Evolutionary conservation across 305 asterid species (phyloP).

Genomic region (Fraxinus dipetala): DNA sequence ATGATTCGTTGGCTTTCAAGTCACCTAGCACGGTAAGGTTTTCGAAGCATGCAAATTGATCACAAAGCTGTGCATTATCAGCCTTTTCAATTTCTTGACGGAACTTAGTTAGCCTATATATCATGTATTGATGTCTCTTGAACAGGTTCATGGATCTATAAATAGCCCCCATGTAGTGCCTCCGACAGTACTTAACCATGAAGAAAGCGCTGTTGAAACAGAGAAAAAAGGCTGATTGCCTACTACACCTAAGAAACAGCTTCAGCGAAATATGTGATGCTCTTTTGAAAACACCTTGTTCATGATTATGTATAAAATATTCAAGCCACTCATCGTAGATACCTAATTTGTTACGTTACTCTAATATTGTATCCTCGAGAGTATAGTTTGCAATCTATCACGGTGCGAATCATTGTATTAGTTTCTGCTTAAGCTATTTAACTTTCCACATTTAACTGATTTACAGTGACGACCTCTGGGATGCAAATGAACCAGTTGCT

Average conservation of each 20-base stretch:
- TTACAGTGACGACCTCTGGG: not conserved
- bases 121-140: not conserved
- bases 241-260: not conserved
- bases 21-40: constrained; percentile 41
- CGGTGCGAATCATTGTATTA: not conserved
- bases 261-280: not conserved
- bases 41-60: not conserved
- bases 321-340: not conserved
- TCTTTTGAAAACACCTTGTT: not conserved
- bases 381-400: not conserved
- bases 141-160: not conserved
- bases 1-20: constrained; percentile 30
- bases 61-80: not conserved
- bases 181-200: not conserved
- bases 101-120: not conserved
- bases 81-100: not conserved
- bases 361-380: not conserved
- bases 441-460: not conserved
- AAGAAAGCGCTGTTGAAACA: not conserved
- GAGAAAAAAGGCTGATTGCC: not conserved
- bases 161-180: not conserved
- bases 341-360: not conserved
- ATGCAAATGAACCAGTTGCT: not conserved
- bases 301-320: not conserved
- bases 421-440: not conserved